These are phyloP conservation scores for Parachaetomium inaequale DNA, from an alignment of 495 filamentous ascomycete species.

Conservation along the genomic window DNA sequence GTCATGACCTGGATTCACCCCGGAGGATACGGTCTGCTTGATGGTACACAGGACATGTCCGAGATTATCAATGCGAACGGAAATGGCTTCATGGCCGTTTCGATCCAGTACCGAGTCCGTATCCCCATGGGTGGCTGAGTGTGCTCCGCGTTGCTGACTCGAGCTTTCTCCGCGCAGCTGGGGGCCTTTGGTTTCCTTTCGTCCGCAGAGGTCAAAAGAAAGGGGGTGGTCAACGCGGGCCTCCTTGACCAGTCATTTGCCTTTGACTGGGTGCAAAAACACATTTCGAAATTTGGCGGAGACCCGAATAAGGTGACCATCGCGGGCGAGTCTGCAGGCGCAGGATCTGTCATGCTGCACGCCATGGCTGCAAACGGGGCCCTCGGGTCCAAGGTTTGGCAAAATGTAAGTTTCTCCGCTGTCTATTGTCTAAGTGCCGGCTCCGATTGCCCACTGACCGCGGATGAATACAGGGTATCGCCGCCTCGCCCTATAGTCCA, in stretches of 20 bases:
- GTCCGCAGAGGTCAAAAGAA: constrained; percentile 23
- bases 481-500: constrained; percentile 52
- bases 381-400: not conserved
- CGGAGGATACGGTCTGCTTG: constrained; percentile 40
- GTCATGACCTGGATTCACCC: constrained; percentile 45
- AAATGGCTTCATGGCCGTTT: constrained; percentile 30
- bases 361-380: constrained; percentile 17
- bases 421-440: too few species aligned
- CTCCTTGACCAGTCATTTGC: constrained; percentile 44
- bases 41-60: constrained; percentile 32
- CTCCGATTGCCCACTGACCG: too few species aligned
- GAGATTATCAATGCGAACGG: constrained; percentile 18
- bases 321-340: constrained; percentile 52
- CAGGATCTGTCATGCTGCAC: constrained; percentile 26
- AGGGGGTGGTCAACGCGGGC: constrained; percentile 43
- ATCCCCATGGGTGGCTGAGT: constrained; percentile 24
- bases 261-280: constrained; percentile 50
- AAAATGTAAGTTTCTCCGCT: too few species aligned
- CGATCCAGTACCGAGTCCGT: constrained; percentile 31
- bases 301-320: constrained; percentile 40
- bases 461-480: constrained; percentile 50
- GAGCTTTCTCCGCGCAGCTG: constrained; percentile 16
- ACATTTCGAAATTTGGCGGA: constrained; percentile 54
- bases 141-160: not conserved
- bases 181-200: constrained; percentile 29